Evolutionary conservation across 345 rosid species (phyloP).

Genomic region (Euphorbia peplus): DNA sequence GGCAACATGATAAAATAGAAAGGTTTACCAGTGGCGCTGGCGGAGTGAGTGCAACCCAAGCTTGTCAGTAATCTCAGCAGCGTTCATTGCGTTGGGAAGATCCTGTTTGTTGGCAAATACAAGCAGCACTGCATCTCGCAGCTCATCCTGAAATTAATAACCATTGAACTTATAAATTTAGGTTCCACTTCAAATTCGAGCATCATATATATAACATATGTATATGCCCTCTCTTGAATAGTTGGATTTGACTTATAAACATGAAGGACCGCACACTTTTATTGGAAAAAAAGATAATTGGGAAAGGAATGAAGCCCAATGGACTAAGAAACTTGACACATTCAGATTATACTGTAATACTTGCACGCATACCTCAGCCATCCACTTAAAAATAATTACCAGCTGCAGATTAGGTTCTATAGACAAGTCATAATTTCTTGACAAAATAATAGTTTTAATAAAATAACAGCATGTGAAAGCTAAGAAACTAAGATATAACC

Average conservation of each 20-base stretch:
- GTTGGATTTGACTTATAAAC: not conserved
- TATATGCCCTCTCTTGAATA: not conserved
- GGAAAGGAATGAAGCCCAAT: too few species aligned
- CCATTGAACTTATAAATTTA: not conserved
- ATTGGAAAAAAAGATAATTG: too few species aligned
- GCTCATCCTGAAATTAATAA: constrained; percentile 14
- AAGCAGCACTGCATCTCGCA: constrained; percentile 23
- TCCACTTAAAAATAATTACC: not conserved
- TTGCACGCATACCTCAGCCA: not conserved
- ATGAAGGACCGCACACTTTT: not conserved
- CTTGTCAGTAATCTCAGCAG: constrained; percentile 20
- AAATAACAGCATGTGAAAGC: not conserved
- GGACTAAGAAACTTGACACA: not conserved
- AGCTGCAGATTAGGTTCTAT: not conserved
- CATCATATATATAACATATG: not conserved
- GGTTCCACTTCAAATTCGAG: not conserved
- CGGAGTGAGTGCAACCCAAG: constrained; percentile 17
- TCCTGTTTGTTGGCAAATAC: constrained; percentile 23
- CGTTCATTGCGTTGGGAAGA: constrained; percentile 27
- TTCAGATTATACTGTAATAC: not conserved
- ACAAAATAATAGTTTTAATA: not conserved
- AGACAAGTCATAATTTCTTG: not conserved
- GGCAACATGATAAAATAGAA: too few species aligned
- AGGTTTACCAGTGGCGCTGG: constrained; percentile 24
- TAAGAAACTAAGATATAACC: not conserved